Percentiles rank a stretch among this genome's conserved stretches.
These are phyloP conservation scores for Ophidiomyces ophidiicola DNA, from an alignment of 2,329 filamentous ascomycete genomes.

Conservation along the genomic window DNA sequence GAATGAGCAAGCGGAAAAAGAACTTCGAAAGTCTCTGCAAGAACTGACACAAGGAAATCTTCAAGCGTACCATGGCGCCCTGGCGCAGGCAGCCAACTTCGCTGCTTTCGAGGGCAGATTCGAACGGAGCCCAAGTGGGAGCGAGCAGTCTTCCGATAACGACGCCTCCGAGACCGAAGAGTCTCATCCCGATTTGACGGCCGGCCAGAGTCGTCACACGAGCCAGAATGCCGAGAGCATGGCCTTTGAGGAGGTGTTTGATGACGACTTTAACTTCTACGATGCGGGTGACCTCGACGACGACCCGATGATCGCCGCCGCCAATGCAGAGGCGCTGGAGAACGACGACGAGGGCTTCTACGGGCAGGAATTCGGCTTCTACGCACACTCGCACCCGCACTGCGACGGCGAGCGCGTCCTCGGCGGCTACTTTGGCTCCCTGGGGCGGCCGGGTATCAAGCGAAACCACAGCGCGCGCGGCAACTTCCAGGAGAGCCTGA, in stretches of 20 bases:
- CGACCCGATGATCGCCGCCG: conserved; percentile 84
- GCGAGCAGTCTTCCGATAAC: conserved; percentile 25
- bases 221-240: conserved; percentile 35
- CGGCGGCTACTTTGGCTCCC: conserved; percentile 80
- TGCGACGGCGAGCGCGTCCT: conserved; percentile 52
- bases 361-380: conserved; percentile 93
- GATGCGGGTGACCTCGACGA: conserved; percentile 63
- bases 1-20: background rate
- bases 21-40: conserved; percentile 12
- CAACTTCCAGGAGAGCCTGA: conserved; percentile 73
- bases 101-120: conserved; percentile 69
- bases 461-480: conserved; percentile 61
- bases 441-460: conserved; percentile 48
- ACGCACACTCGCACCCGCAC: conserved; percentile 47
- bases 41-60: conserved; percentile 33
- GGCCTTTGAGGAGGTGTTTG: conserved; percentile 27
- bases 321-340: conserved; percentile 84
- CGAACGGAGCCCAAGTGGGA: conserved; percentile 45
- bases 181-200: conserved; percentile 36
- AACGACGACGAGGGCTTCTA: conserved; percentile 92
- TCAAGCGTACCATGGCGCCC: conserved; percentile 67
- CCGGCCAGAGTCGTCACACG: conserved; percentile 37
- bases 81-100: conserved; percentile 68
- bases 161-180: conserved; percentile 29
- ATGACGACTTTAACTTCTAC: conserved; percentile 43